phyloP scores from a whole-genome alignment of 345 rosid species.

The Brassica cretica region DNA sequence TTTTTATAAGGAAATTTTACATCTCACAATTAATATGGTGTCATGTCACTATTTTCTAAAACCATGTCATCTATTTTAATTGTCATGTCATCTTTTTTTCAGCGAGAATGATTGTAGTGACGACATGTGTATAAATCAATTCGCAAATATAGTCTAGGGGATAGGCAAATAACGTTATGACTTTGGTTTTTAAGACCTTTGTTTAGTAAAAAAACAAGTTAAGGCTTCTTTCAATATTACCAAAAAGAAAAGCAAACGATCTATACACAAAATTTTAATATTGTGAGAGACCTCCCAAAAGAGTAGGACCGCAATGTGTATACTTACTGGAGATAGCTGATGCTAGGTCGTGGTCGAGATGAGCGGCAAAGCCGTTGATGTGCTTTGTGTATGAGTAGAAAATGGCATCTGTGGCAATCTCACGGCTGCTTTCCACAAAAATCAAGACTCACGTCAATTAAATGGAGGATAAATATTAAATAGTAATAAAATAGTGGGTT shows the following conservation, averaged over 20 bases:
- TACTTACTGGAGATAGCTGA: slow-evolving; percentile 53
- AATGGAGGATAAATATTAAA: background rate
- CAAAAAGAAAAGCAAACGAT: background rate
- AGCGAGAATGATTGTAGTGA: no score
- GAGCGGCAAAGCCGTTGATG: slow-evolving; percentile 85
- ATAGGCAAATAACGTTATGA: background rate
- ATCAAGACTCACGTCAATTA: background rate
- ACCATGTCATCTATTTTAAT: no score
- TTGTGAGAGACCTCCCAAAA: background rate
- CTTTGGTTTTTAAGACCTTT: background rate
- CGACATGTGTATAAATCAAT: no score
- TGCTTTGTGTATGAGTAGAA: slow-evolving; percentile 73
- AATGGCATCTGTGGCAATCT: slow-evolving; percentile 52
- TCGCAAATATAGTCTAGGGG: no score
- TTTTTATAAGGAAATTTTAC: no score
- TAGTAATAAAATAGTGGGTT: background rate
- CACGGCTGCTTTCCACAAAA: slow-evolving; percentile 41
- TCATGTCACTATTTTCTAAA: no score
- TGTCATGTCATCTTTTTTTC: no score
- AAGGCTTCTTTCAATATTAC: background rate
- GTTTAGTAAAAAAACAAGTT: background rate
- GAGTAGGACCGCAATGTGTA: background rate
- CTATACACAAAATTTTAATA: background rate
- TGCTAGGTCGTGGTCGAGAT: slow-evolving; percentile 60
- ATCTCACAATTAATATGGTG: no score